Evolutionary conservation across 2,329 filamentous ascomycete species (phyloP).

Genomic region (Cladosporium sp.): DNA sequence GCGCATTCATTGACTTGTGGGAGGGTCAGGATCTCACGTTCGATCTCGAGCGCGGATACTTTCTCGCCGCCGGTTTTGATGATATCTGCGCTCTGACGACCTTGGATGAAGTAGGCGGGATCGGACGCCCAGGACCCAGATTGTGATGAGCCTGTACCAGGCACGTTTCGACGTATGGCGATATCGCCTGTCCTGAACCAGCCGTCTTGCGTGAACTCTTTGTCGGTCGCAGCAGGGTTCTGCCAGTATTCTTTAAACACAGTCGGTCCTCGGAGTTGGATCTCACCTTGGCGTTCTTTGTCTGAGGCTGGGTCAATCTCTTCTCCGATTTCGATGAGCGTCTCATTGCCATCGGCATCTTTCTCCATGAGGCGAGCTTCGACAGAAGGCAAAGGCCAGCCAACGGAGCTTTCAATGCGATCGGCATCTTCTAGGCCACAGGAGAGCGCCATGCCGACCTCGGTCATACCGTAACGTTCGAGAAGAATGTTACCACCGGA

Average conservation of each 20-base stretch:
- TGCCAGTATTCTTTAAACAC: slow-evolving; percentile 92
- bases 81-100: slow-evolving; percentile 81
- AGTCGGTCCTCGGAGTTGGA: slow-evolving; percentile 88
- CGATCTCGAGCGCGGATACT: slow-evolving; percentile 76
- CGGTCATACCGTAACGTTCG: slow-evolving; percentile 97
- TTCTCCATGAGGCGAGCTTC: slow-evolving; percentile 80
- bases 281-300: slow-evolving; percentile 76
- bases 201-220: slow-evolving; percentile 73
- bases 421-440: slow-evolving; percentile 75
- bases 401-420: slow-evolving; percentile 85
- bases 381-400: slow-evolving; percentile 87
- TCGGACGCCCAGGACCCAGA: slow-evolving; percentile 58
- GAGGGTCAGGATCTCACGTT: slow-evolving; percentile 84
- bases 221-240: slow-evolving; percentile 73
- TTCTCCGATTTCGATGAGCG: slow-evolving; percentile 61
- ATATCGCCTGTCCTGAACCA: slow-evolving; percentile 99
- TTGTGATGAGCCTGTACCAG: slow-evolving; percentile 41
- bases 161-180: slow-evolving; percentile 53
- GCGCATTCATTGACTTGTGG: slow-evolving; percentile 75
- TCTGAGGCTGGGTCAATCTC: slow-evolving; percentile 51
- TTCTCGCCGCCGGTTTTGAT: slow-evolving; percentile 89
- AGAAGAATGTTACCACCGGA: slow-evolving; percentile 80
- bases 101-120: slow-evolving; percentile 84
- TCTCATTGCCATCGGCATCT: slow-evolving; percentile 77
- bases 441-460: slow-evolving; percentile 95